A percentile compares a stretch with the other conserved stretches of the same genome.
Conservation (phyloP, 140 eudicot species). For the Ambrosia hybrid region DNA sequence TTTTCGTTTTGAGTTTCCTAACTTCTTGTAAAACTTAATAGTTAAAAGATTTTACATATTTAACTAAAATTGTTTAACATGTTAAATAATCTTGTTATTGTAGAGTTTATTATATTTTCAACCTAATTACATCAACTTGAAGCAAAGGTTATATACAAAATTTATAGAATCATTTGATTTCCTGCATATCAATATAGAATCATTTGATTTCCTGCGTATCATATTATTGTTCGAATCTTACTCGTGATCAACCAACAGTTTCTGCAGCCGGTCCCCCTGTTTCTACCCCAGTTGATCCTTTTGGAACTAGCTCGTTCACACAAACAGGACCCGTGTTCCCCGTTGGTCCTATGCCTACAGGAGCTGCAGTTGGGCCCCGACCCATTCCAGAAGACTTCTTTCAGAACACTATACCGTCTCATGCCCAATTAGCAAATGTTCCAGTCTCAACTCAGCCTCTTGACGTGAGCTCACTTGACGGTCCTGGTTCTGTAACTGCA, state of each 20-base stretch:
- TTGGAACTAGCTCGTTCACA: slow-evolving; percentile 56
- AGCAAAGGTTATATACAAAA: too few relatives aligned
- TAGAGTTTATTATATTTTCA: too few relatives aligned
- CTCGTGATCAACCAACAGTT: slow-evolving; percentile 39
- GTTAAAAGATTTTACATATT: too few relatives aligned
- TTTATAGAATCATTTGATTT: too few relatives aligned
- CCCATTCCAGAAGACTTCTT: slow-evolving; percentile 99
- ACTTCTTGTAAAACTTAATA: too few relatives aligned
- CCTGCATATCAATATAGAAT: too few relatives aligned
- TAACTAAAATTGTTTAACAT: too few relatives aligned
- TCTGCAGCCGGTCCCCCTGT: background rate
- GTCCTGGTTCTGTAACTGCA: slow-evolving; percentile 59
- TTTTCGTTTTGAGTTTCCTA: too few relatives aligned
- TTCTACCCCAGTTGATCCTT: slow-evolving; percentile 54
- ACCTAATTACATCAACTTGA: too few relatives aligned
- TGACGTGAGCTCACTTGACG: slow-evolving; percentile 90
- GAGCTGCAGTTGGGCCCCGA: slow-evolving; percentile 65
- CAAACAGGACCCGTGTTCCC: slow-evolving; percentile 48
- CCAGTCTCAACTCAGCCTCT: slow-evolving; percentile 72
- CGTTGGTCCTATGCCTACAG: slow-evolving; percentile 43
- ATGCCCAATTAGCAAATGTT: slow-evolving; percentile 42
- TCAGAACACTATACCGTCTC: slow-evolving; percentile 90
- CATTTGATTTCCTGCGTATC: too few relatives aligned
- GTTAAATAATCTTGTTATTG: too few relatives aligned
- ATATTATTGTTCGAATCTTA: too few relatives aligned